Evolutionary conservation across 805 yeast genomes (phyloP).

Genomic region (Sungouiella blattae): DNA sequence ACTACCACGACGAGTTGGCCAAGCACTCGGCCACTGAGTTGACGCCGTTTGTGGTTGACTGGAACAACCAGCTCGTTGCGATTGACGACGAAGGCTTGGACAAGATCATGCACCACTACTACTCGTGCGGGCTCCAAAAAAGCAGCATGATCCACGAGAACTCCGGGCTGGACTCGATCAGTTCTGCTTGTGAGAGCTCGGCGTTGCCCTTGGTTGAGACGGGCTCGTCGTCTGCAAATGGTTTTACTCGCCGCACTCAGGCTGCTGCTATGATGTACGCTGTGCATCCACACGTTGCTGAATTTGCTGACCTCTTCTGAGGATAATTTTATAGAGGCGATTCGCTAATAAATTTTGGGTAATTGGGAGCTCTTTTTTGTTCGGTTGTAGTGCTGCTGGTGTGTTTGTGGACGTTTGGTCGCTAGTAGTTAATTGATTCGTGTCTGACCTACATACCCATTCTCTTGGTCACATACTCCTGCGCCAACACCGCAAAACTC

Average conservation of each 20-base stretch:
- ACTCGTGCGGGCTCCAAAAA: conserved; percentile 16
- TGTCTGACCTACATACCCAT: conserved; percentile 58
- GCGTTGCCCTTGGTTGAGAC: not conserved
- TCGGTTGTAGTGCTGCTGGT: not conserved
- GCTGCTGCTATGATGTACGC: conserved; percentile 11
- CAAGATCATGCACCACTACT: conserved; percentile 40
- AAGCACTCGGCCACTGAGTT: conserved; percentile 11
- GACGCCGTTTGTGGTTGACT: conserved; percentile 47
- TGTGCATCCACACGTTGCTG: conserved; percentile 43
- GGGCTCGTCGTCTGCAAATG: conserved; percentile 2
- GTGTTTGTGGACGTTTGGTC: not conserved
- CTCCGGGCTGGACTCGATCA: conserved; percentile 7
- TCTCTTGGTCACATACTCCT: conserved; percentile 83
- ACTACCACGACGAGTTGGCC: conserved; percentile 11
- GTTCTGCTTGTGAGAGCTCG: not conserved
- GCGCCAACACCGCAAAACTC: conserved; percentile 83
- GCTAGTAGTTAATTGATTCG: not conserved
- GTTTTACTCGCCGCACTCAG: conserved; percentile 1
- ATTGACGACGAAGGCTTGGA: conserved; percentile 43
- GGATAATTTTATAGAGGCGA: conserved; percentile 4
- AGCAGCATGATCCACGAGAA: conserved; percentile 13
- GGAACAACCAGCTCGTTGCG: conserved; percentile 57
- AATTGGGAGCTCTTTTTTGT: too few species aligned
- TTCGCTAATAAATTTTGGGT: not conserved
- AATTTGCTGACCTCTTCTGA: conserved; percentile 43